phyloP scores from a whole-genome alignment of 768 basidiomycete species.

The Trametes meyenii region DNA sequence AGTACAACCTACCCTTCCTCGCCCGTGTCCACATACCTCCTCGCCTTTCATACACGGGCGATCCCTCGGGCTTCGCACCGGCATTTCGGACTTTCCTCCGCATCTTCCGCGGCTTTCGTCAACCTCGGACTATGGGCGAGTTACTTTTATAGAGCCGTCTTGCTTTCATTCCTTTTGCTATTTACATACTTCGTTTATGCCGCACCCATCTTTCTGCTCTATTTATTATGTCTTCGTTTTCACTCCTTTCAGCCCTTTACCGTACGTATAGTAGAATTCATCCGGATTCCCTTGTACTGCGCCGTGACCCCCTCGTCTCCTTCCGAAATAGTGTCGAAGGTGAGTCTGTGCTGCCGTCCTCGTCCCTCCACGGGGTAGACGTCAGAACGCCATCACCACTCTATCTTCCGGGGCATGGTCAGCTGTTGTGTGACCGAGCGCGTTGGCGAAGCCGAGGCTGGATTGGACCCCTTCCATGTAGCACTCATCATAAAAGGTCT shows the following conservation, averaged over 20 bases:
- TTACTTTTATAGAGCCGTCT: neutral
- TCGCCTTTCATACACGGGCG: neutral
- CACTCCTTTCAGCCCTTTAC: neutral
- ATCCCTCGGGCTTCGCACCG: neutral
- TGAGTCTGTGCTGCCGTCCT: neutral
- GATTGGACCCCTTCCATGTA: no score
- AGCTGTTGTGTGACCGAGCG: no score
- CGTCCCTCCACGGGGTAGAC: no score
- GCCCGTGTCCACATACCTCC: neutral
- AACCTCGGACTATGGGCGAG: neutral
- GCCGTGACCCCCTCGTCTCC: no score
- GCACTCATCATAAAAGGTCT: no score
- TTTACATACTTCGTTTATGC: neutral
- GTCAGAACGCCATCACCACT: no score
- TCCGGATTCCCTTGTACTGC: neutral
- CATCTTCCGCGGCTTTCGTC: no score
- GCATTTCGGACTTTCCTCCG: neutral
- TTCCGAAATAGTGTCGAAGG: neutral
- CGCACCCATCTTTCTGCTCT: neutral
- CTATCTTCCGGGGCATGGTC: no score
- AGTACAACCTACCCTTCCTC: neutral
- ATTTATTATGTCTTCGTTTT: slow-evolving; percentile 8
- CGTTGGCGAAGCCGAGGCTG: no score
- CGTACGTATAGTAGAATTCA: slow-evolving; percentile 7
- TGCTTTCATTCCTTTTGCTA: neutral